Evolutionary conservation across 2,329 filamentous ascomycete genomes (phyloP).

Genomic region (Scedosporium boydii): DNA sequence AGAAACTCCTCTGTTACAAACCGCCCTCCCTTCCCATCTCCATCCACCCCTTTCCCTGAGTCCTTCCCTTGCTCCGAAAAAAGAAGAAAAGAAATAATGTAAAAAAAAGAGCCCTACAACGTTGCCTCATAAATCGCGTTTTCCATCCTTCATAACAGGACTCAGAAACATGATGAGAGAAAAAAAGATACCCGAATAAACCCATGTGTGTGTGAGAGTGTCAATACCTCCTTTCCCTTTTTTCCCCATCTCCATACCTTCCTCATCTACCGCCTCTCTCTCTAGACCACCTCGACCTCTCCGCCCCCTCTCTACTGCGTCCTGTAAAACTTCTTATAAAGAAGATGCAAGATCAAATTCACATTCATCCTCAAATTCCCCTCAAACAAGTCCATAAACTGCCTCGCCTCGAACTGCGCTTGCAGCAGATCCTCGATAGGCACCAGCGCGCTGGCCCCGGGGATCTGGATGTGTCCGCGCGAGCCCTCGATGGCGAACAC

Average conservation of each 20-base stretch:
- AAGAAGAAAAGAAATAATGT: background rate
- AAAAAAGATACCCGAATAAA: background rate
- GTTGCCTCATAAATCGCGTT: background rate
- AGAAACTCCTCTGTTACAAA: slow-evolving; percentile 3
- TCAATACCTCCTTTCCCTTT: background rate
- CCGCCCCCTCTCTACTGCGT: slow-evolving; percentile 40
- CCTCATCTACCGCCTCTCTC: background rate
- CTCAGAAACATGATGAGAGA: background rate
- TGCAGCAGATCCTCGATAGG: slow-evolving; percentile 89
- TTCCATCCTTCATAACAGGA: background rate
- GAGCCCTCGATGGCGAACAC: slow-evolving; percentile 89
- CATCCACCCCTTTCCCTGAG: background rate
- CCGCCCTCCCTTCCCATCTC: slow-evolving; percentile 5
- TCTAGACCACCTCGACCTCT: background rate
- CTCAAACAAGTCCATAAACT: slow-evolving; percentile 93
- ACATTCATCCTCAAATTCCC: slow-evolving; percentile 82
- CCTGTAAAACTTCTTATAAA: slow-evolving; percentile 98
- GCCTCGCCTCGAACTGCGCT: slow-evolving; percentile 93
- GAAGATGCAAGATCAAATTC: slow-evolving; percentile 88
- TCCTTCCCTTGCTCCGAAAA: background rate
- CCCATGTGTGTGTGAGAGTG: background rate
- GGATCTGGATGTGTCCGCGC: slow-evolving; percentile 89
- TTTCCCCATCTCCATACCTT: background rate
- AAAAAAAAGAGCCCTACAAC: background rate
- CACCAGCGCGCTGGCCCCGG: slow-evolving; percentile 79